These are phyloP conservation scores for Acer saccharum DNA, from an alignment of 345 rosid species.

Conservation along the genomic window DNA sequence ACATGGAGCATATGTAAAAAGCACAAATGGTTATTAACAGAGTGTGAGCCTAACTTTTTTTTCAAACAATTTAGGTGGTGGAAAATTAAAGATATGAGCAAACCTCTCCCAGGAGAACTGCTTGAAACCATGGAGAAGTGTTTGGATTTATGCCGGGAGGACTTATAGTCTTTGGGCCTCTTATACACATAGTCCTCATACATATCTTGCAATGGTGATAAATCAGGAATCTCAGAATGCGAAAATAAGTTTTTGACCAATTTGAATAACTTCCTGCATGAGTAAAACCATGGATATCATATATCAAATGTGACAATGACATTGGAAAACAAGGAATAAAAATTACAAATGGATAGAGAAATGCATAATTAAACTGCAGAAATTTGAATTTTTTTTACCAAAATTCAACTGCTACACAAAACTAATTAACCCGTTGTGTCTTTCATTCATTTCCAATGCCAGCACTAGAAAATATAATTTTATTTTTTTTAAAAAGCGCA, in stretches of 20 bases:
- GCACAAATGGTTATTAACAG: neutral
- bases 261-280: constrained; percentile 57
- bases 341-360: neutral
- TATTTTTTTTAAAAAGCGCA: neutral
- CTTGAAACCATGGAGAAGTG: constrained; percentile 30
- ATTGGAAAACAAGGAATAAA: neutral
- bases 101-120: constrained; percentile 46
- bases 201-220: constrained; percentile 40
- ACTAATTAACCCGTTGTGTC: neutral
- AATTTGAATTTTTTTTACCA: neutral
- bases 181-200: constrained; percentile 36
- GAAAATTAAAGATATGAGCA: constrained; percentile 14
- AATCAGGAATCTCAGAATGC: constrained; percentile 43
- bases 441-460: neutral
- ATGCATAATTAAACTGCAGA: neutral
- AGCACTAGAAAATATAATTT: neutral
- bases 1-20: neutral
- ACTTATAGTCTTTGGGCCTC: constrained; percentile 36
- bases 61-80: neutral
- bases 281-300: constrained; percentile 26
- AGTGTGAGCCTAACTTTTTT: neutral
- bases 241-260: constrained; percentile 31
- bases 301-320: neutral
- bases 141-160: constrained; percentile 18
- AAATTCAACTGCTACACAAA: neutral